These are phyloP conservation scores for Phtheirospermum japonicum DNA, from an alignment of 257 asterid species.

Conservation along the genomic window DNA sequence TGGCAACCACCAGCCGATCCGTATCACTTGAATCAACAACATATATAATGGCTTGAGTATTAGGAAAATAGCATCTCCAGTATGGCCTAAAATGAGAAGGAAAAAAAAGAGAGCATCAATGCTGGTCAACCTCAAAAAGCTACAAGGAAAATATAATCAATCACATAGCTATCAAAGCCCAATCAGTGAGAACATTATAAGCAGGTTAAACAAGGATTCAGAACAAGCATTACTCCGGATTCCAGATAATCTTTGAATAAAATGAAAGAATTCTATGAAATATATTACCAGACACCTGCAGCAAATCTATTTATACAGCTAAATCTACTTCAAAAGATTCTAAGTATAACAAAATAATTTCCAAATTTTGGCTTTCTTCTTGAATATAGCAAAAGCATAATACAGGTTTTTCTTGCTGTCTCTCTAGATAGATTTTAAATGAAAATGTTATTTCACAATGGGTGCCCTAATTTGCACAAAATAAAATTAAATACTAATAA, in stretches of 20 bases:
- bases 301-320: background rate
- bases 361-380: no score
- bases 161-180: constrained; percentile 13
- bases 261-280: background rate
- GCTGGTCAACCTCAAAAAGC: constrained; percentile 4
- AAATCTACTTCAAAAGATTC: background rate
- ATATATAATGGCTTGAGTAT: constrained; percentile 94
- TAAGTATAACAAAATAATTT: background rate
- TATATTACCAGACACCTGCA: background rate
- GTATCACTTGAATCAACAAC: constrained; percentile 99
- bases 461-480: background rate
- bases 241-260: background rate
- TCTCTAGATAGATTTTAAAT: background rate
- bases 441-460: background rate
- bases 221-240: background rate
- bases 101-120: background rate
- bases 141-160: constrained; percentile 11
- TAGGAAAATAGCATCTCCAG: constrained; percentile 97
- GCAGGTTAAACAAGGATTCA: background rate
- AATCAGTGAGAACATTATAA: background rate
- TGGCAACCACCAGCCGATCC: constrained; percentile 87
- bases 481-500: no score
- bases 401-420: background rate
- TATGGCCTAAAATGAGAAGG: constrained; percentile 57
- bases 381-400: background rate